Evolutionary conservation across 164 flowering plant genomes (phyloP), one percentile per base, ranked within the genome.

Genomic region (Annona squamosa): DNA sequence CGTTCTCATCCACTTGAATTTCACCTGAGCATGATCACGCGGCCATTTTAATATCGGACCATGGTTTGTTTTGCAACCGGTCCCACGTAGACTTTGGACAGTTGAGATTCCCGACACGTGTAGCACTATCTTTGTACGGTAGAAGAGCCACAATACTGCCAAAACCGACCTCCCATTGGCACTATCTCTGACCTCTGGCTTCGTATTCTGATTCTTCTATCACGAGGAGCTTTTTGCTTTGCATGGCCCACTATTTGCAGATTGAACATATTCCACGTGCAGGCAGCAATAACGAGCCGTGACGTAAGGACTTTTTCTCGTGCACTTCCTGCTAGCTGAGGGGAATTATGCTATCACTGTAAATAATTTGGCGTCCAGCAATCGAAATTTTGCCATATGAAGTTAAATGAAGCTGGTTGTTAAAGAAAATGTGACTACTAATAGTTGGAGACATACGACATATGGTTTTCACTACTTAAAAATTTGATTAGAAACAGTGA

Each of bases 221-320:
- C 80, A 78, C 72, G 79, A 63, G 78, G 74, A 76, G 73, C 79
- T 73, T 75, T 80, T 69, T 41, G 13, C 59, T 13, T 0, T 5
- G 9, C 13, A 9, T 9, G 59, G 2, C 59, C 59, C 59, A 52
- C 59, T 52, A 52, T 0, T 16, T 52, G 59, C 59, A 10, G 59
- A 52, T 52, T 52, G 59, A 52, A 52, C 59, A 52, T 52, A 52
- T 52, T 52, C 59, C 59, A 3, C 59, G 59, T 10, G 17, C 59
- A 52, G 9, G 59, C 59, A 52, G 9, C 59, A 12, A 10, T 52
- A 9, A 52, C 1, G 9, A 16, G 10, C 59, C 17, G 13, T 52
- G 59, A 52, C 59, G 59, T 12, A 52, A 9, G 59, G 17, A 16
- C 59, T 52, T 52, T 52, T 26, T 26, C 37, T 26, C 37, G 37